These are phyloP conservation scores for Vickermania spadyakhi DNA, from an alignment of 208 protist genomes.

Conservation along the genomic window DNA sequence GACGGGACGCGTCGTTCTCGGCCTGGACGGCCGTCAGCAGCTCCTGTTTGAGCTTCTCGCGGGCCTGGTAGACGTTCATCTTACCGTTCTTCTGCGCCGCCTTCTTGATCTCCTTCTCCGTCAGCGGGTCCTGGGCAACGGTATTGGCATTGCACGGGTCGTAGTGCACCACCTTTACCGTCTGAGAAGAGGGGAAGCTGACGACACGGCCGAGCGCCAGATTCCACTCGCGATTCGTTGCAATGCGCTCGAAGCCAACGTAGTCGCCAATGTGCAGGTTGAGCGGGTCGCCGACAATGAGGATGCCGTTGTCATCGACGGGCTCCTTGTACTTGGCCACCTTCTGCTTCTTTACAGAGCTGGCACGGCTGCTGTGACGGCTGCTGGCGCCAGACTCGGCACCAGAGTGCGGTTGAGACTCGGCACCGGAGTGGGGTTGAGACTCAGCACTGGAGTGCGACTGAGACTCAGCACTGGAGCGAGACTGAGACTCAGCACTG, in stretches of 20 bases:
- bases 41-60: constrained; percentile 39
- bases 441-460: neutral
- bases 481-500: neutral
- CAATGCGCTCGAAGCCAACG: constrained; percentile 59
- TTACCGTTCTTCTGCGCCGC: constrained; percentile 23
- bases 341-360: constrained; percentile 5
- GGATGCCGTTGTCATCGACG: constrained; percentile 3
- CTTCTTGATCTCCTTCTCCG: constrained; percentile 32
- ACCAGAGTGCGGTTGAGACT: neutral
- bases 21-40: constrained; percentile 19
- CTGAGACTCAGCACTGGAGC: neutral
- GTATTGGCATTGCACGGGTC: constrained; percentile 28
- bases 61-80: constrained; percentile 39
- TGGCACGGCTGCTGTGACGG: neutral
- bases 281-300: constrained; percentile 10
- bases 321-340: neutral
- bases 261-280: constrained; percentile 61
- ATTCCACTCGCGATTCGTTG: constrained; percentile 35
- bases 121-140: constrained; percentile 19
- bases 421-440: neutral
- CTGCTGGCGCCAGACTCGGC: no score
- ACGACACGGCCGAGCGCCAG: constrained; percentile 52
- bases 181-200: constrained; percentile 35
- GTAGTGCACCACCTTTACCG: constrained; percentile 48
- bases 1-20: constrained; percentile 35